These are phyloP conservation scores for Cardiosporidium cionae DNA, from an alignment of 169 alveolate species.

Conservation along the genomic window DNA sequence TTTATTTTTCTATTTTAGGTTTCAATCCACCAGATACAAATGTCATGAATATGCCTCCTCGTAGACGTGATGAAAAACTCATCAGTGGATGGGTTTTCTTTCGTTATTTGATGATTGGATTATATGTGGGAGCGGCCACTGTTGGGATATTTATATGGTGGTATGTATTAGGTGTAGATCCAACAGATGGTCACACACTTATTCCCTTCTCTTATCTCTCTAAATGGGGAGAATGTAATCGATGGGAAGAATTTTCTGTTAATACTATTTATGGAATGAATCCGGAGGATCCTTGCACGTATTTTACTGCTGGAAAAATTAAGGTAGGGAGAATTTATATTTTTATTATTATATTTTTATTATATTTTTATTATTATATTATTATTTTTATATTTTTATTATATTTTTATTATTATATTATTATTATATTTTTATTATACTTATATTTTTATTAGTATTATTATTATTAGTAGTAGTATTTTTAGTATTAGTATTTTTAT, in stretches of 20 bases:
- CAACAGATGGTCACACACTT: slow-evolving; percentile 87
- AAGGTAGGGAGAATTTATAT: slow-evolving; percentile 49
- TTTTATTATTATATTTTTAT: no score
- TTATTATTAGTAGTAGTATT: no score
- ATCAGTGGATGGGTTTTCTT: slow-evolving; percentile 87
- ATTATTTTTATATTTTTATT: no score
- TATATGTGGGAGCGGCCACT: slow-evolving; percentile 95
- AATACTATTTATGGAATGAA: slow-evolving; percentile 57
- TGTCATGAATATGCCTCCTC: slow-evolving; percentile 94
- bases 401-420: no score
- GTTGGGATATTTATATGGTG: slow-evolving; percentile 94
- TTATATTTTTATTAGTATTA: background rate
- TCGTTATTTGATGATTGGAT: slow-evolving; percentile 84
- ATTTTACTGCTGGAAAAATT: slow-evolving; percentile 91
- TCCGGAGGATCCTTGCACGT: slow-evolving; percentile 79
- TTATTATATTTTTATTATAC: no score
- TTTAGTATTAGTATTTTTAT: no score
- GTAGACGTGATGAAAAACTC: slow-evolving; percentile 87
- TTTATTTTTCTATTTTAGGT: slow-evolving; percentile 49
- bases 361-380: no score
- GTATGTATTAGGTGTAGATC: slow-evolving; percentile 78
- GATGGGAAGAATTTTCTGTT: slow-evolving; percentile 60
- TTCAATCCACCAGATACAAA: slow-evolving; percentile 98
- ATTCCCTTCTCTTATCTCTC: slow-evolving; percentile 79
- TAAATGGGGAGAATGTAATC: slow-evolving; percentile 78